Percentiles rank a stretch among this genome's conserved stretches.
Evolutionary conservation across 2,329 filamentous ascomycete genomes (phyloP).

Genomic region (Graphilbum fragrans): DNA sequence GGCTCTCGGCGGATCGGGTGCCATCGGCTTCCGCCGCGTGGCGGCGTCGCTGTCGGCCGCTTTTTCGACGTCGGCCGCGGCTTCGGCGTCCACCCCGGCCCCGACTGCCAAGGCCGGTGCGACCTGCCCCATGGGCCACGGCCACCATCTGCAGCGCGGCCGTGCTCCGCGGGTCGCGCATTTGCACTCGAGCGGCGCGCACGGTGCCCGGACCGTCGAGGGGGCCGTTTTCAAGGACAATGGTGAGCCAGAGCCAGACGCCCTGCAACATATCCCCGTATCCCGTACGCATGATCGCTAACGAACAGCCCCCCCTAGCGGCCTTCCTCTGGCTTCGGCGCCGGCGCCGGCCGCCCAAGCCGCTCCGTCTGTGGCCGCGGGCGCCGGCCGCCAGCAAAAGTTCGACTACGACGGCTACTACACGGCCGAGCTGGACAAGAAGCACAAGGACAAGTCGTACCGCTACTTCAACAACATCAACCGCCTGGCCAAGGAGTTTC

Average conservation of each 20-base stretch:
- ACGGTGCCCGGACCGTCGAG: slow-evolving; percentile 70
- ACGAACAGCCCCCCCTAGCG: slow-evolving; percentile 23
- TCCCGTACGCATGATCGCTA: background rate
- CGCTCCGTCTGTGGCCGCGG: slow-evolving; percentile 10
- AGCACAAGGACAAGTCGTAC: slow-evolving; percentile 99
- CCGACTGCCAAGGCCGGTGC: background rate
- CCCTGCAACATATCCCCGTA: background rate
- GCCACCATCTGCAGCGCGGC: slow-evolving; percentile 19
- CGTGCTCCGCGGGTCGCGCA: slow-evolving; percentile 32
- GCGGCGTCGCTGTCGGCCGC: slow-evolving; percentile 9
- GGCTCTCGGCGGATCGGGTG: slow-evolving; percentile 8
- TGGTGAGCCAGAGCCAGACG: slow-evolving; percentile 23
- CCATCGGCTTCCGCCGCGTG: slow-evolving; percentile 8
- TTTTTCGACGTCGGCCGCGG: slow-evolving; percentile 6
- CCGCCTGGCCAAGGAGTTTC: slow-evolving; percentile 89
- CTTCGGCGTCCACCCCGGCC: background rate
- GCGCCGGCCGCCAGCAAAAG: slow-evolving; percentile 30
- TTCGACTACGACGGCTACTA: slow-evolving; percentile 94
- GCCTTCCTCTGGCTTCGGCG: slow-evolving; percentile 7
- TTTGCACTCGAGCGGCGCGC: slow-evolving; percentile 67
- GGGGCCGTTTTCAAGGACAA: slow-evolving; percentile 38
- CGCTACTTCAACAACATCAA: slow-evolving; percentile 99
- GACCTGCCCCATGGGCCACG: background rate
- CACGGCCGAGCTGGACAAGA: slow-evolving; percentile 81
- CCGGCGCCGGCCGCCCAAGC: slow-evolving; percentile 7